phyloP scores from a whole-genome alignment of 2,329 filamentous ascomycete species.

The Arthrocladium fulminans region DNA sequence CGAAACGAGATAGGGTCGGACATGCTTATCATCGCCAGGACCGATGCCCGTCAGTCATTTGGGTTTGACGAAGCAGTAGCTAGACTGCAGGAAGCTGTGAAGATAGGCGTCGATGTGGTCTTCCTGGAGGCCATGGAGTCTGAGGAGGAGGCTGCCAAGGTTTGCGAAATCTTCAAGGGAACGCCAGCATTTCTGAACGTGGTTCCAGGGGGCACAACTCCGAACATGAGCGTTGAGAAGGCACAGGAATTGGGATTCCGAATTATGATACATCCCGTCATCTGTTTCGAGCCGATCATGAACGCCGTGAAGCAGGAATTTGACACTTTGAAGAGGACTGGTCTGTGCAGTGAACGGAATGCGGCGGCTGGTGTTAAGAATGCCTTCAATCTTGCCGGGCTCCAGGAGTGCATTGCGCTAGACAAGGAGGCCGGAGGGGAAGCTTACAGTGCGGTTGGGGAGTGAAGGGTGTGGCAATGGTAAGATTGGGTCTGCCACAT shows the following conservation, averaged over 20 bases:
- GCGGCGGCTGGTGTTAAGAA: slow-evolving; percentile 29
- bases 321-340: slow-evolving; percentile 31
- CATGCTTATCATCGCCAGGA: slow-evolving; percentile 38
- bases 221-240: slow-evolving; percentile 31
- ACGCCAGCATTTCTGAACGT: slow-evolving; percentile 38
- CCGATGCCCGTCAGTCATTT: slow-evolving; percentile 28
- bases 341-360: slow-evolving; percentile 25
- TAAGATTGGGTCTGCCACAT: too few species aligned
- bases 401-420: slow-evolving; percentile 34
- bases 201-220: slow-evolving; percentile 35
- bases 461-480: too few species aligned
- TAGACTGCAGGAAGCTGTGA: slow-evolving; percentile 32
- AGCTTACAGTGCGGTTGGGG: slow-evolving; percentile 15
- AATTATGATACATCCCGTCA: slow-evolving; percentile 37
- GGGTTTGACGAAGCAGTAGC: slow-evolving; percentile 34
- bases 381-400: slow-evolving; percentile 36
- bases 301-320: slow-evolving; percentile 30
- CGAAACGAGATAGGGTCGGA: slow-evolving; percentile 31
- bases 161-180: slow-evolving; percentile 30
- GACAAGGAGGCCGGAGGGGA: slow-evolving; percentile 33
- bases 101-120: slow-evolving; percentile 34
- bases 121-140: slow-evolving; percentile 36
- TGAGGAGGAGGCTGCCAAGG: slow-evolving; percentile 30
- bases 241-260: slow-evolving; percentile 34
- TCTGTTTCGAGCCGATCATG: slow-evolving; percentile 31